phyloP scores from a whole-genome alignment of 2,329 filamentous ascomycete genomes.

The Fusarium sp. region DNA sequence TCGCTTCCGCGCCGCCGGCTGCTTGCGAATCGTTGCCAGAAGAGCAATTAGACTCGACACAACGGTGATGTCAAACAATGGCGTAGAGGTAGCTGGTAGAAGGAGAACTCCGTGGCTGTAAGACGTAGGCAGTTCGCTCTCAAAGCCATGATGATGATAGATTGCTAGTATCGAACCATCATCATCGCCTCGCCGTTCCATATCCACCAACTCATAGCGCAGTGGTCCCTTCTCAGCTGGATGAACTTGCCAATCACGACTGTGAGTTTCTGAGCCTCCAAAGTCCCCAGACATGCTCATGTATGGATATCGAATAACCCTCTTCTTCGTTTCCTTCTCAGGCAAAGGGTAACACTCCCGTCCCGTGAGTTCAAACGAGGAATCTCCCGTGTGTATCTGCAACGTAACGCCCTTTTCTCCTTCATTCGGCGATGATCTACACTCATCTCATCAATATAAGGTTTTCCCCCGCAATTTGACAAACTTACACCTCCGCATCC shows the following conservation, averaged over 20 bases:
- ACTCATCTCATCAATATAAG: background rate
- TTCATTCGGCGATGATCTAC: background rate
- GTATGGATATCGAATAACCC: background rate
- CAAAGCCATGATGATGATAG: slow-evolving; percentile 16
- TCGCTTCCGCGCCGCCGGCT: background rate
- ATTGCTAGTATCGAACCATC: background rate
- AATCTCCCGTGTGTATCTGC: background rate
- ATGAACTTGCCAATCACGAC: slow-evolving; percentile 1
- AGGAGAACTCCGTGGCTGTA: slow-evolving; percentile 3
- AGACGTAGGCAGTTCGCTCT: background rate
- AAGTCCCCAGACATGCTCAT: background rate
- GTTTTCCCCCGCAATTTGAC: fast-evolving
- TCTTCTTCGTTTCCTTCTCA: background rate
- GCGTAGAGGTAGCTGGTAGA: background rate
- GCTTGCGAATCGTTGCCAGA: background rate
- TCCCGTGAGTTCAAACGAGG: background rate
- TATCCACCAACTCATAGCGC: slow-evolving; percentile 14
- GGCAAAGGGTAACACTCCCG: background rate
- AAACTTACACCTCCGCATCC: slow-evolving; percentile 19
- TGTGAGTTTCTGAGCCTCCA: fast-evolving
- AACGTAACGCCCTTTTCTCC: background rate
- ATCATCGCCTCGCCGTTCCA: fast-evolving
- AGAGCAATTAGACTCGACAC: slow-evolving; percentile 9
- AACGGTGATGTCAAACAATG: background rate
- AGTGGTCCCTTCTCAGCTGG: background rate